Evolutionary conservation across 2,329 filamentous ascomycete genomes (phyloP).

Genomic region (Diplodia mutila): DNA sequence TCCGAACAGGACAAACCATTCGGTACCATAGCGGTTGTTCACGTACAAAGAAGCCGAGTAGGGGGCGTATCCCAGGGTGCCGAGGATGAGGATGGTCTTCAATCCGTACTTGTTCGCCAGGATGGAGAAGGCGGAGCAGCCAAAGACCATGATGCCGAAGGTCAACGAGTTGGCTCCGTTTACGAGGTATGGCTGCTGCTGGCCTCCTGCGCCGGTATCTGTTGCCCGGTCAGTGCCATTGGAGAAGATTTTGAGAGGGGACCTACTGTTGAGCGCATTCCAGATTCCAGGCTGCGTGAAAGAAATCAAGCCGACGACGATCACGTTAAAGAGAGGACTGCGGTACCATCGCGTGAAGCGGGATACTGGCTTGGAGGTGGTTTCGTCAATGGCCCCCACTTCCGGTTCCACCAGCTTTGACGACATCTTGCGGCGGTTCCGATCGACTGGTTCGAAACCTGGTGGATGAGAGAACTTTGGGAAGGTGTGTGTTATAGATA

Average conservation of each 20-base stretch:
- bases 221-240: not conserved
- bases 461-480: not conserved
- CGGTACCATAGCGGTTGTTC: conserved; percentile 39
- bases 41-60: conserved; percentile 37
- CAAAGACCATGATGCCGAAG: conserved; percentile 21
- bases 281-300: conserved; percentile 56
- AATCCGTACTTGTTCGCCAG: conserved; percentile 48
- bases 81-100: conserved; percentile 37
- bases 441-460: not conserved
- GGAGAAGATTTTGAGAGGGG: not conserved
- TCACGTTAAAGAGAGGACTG: conserved; percentile 53
- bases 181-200: conserved; percentile 3
- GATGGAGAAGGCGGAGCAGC: conserved; percentile 5
- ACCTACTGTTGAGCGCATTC: conserved; percentile 46
- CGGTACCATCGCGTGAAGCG: conserved; percentile 38
- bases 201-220: conserved; percentile 14
- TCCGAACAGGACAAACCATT: conserved; percentile 42
- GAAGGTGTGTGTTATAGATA: not conserved
- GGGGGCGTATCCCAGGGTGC: conserved; percentile 39
- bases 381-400: not conserved
- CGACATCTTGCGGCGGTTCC: not conserved
- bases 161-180: conserved; percentile 18
- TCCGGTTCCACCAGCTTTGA: conserved; percentile 4
- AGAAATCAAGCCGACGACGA: conserved; percentile 50
- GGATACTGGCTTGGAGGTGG: not conserved